A percentile compares a stretch with the other conserved stretches of the same genome.
Evolutionary conservation across 2,329 filamentous ascomycete genomes (phyloP).

Genomic region (Rutstroemia sp.): DNA sequence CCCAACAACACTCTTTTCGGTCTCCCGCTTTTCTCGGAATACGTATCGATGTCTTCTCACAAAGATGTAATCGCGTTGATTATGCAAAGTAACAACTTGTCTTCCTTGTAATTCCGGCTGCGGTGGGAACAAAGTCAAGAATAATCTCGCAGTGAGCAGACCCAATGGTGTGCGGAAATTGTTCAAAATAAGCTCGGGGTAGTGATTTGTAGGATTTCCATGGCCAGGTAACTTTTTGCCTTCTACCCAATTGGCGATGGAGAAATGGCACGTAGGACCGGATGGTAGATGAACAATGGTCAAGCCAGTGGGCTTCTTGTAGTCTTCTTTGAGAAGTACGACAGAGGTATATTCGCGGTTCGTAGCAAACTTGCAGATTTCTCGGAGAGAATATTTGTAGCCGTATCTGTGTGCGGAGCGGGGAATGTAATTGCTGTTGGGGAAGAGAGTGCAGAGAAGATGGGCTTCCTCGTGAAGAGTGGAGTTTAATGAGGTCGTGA

Average conservation of each 20-base stretch:
- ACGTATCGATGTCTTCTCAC: slow-evolving; percentile 84
- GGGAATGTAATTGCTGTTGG: slow-evolving; percentile 72
- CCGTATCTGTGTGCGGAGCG: slow-evolving; percentile 76
- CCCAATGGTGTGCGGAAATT: slow-evolving; percentile 93
- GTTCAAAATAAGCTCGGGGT: slow-evolving; percentile 84
- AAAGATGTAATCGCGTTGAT: slow-evolving; percentile 95
- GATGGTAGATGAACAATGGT: slow-evolving; percentile 77
- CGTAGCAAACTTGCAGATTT: slow-evolving; percentile 79
- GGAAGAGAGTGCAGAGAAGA: slow-evolving; percentile 74
- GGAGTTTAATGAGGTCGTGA: slow-evolving; percentile 86
- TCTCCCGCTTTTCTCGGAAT: slow-evolving; percentile 80
- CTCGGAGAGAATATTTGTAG: slow-evolving; percentile 85
- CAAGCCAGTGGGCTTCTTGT: slow-evolving; percentile 74
- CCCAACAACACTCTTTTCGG: slow-evolving; percentile 78
- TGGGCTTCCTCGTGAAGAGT: slow-evolving; percentile 79
- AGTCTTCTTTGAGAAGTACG: slow-evolving; percentile 80
- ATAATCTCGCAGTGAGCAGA: slow-evolving; percentile 77
- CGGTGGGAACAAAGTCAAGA: slow-evolving; percentile 72
- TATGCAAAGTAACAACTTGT: slow-evolving; percentile 88
- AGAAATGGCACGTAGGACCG: slow-evolving; percentile 91
- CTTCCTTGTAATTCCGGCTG: slow-evolving; percentile 77
- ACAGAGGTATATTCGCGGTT: slow-evolving; percentile 80
- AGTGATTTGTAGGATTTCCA: slow-evolving; percentile 80
- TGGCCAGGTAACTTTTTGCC: slow-evolving; percentile 84
- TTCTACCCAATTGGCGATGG: slow-evolving; percentile 83